Conservation (phyloP, 805 yeast genomes). For the Zygotorulaspora sp. region DNA sequence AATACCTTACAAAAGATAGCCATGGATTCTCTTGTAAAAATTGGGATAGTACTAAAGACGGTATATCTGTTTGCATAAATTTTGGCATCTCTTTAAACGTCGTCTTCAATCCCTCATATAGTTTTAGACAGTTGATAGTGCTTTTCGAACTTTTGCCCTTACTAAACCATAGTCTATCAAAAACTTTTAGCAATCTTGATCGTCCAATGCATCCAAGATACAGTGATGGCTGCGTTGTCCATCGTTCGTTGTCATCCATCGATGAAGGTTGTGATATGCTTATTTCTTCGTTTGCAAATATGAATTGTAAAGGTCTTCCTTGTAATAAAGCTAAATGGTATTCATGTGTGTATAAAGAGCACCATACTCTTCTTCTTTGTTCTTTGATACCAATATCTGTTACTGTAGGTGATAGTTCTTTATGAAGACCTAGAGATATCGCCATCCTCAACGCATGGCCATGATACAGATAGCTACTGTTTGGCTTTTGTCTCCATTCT, state of each 20-base stretch:
- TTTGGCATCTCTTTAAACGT: conserved; percentile 44
- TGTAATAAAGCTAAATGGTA: conserved; percentile 59
- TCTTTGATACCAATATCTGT: conserved; percentile 37
- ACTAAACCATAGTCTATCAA: conserved; percentile 21
- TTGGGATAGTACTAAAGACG: conserved; percentile 26
- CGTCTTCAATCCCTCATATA: conserved; percentile 41
- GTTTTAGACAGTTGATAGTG: conserved; percentile 46
- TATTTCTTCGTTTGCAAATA: conserved; percentile 43
- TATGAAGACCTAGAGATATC: conserved; percentile 56
- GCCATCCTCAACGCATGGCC: conserved; percentile 68
- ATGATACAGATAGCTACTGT: conserved; percentile 63
- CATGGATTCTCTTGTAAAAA: conserved; percentile 52
- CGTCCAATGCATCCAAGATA: conserved; percentile 57
- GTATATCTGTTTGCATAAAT: conserved; percentile 43
- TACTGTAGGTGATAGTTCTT: conserved; percentile 36
- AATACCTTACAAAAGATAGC: conserved; percentile 49
- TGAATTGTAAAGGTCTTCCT: conserved; percentile 53
- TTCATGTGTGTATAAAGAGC: conserved; percentile 62
- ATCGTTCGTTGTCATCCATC: conserved; percentile 39
- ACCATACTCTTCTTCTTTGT: conserved; percentile 59
- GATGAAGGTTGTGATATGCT: conserved; percentile 50
- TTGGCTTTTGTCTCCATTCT: conserved; percentile 61
- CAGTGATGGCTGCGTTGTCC: conserved; percentile 45
- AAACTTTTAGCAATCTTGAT: conserved; percentile 45
- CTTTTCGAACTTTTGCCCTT: conserved; percentile 19